Conservation (phyloP, 1,284 basidiomycete species). For the Hemileia vastatrix region DNA sequence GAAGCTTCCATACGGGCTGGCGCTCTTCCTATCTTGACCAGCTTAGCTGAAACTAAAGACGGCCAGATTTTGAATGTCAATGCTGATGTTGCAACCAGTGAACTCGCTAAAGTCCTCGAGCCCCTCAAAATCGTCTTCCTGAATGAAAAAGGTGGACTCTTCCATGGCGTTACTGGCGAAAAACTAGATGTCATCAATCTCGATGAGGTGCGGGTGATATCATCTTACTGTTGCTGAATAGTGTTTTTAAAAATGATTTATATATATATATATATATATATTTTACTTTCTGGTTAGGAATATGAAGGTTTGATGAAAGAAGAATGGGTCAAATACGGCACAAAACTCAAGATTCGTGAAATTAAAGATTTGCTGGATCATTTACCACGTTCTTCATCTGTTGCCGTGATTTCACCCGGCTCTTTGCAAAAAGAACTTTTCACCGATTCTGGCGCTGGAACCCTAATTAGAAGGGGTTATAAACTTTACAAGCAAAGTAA, state of each 20-base stretch:
- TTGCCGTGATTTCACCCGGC: constrained; percentile 91
- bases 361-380: constrained; percentile 99
- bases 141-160: constrained; percentile 96
- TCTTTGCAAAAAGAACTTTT: constrained; percentile 96
- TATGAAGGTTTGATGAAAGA: constrained; percentile 95
- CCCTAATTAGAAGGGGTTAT: constrained; percentile 93
- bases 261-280: neutral
- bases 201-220: constrained; percentile 61
- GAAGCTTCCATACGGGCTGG: constrained; percentile 90
- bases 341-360: constrained; percentile 97
- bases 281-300: constrained; percentile 53
- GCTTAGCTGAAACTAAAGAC: constrained; percentile 76
- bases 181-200: constrained; percentile 93
- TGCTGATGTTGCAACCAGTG: constrained; percentile 89
- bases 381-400: constrained; percentile 92
- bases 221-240: neutral
- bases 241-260: neutral
- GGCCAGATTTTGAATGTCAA: constrained; percentile 96
- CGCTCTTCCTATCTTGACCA: constrained; percentile 83
- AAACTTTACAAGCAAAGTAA: constrained; percentile 84
- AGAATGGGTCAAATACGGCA: constrained; percentile 99
- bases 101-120: constrained; percentile 88
- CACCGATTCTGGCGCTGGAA: constrained; percentile 95
- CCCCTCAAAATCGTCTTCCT: constrained; percentile 99
- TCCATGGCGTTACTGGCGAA: constrained; percentile 91